A percentile compares a stretch with the other conserved stretches of the same genome.
These are phyloP conservation scores for Metschnikowia sp. DNA, from an alignment of 805 yeast genomes.

Conservation along the genomic window DNA sequence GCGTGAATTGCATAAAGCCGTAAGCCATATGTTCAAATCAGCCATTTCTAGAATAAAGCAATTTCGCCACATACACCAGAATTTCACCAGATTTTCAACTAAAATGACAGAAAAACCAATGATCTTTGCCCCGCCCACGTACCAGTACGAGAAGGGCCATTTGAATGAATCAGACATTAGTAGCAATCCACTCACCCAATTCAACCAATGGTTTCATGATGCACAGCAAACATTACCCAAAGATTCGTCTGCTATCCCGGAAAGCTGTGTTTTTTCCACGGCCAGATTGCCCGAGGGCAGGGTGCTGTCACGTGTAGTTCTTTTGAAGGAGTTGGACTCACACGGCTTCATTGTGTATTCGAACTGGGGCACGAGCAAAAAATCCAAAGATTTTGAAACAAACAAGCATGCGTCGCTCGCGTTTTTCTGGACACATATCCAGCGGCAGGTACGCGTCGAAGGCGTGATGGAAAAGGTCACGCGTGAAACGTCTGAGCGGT, in stretches of 20 bases:
- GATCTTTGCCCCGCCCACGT: constrained; percentile 79
- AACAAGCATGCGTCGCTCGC: constrained; percentile 81
- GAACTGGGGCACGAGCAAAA: constrained; percentile 87
- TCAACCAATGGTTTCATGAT: constrained; percentile 79
- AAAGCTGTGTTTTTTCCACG: constrained; percentile 82
- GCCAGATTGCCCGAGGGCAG: constrained; percentile 88
- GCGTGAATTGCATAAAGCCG: neutral
- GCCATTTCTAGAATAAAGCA: neutral
- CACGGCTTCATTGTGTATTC: constrained; percentile 85
- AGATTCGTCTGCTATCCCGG: constrained; percentile 55
- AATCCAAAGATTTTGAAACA: constrained; percentile 62
- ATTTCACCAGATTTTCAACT: neutral
- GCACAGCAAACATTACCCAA: constrained; percentile 58
- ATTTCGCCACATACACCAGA: too few species aligned
- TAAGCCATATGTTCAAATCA: neutral
- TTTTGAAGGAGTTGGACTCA: constrained; percentile 85
- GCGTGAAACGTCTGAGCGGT: constrained; percentile 69
- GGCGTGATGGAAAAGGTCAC: constrained; percentile 75
- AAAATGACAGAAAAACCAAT: constrained; percentile 25
- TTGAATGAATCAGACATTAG: constrained; percentile 53
- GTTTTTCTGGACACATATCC: constrained; percentile 88
- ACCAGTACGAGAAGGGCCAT: constrained; percentile 73
- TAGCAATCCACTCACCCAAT: constrained; percentile 68
- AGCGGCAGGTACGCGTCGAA: constrained; percentile 91
- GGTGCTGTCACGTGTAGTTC: constrained; percentile 77